Conservation (phyloP, 495 filamentous ascomycete genomes). For the Staphylotrichum tortipilum region DNA sequence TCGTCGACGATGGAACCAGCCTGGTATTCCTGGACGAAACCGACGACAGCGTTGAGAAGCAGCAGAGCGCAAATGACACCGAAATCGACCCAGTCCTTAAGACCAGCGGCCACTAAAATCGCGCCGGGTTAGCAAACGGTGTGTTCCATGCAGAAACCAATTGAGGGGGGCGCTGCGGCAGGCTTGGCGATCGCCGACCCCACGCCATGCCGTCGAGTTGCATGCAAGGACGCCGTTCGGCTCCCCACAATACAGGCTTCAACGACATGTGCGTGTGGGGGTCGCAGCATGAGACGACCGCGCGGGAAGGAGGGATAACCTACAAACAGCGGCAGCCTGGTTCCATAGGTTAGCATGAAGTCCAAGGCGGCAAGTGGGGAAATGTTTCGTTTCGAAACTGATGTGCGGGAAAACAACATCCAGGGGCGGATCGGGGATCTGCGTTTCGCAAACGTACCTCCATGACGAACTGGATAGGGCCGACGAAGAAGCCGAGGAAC, state of each 20-base stretch:
- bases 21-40: slow-evolving; percentile 83
- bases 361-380: slow-evolving; percentile 13
- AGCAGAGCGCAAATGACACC: slow-evolving; percentile 69
- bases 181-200: too few species aligned
- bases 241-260: neutral
- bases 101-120: slow-evolving; percentile 53
- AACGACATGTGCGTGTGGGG: neutral
- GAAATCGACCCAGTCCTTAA: slow-evolving; percentile 75
- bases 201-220: neutral
- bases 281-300: neutral
- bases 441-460: slow-evolving; percentile 51
- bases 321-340: slow-evolving; percentile 31
- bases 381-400: slow-evolving; percentile 23
- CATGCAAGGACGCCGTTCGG: neutral
- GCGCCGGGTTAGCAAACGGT: neutral
- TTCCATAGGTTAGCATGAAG: slow-evolving; percentile 16
- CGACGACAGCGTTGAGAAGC: slow-evolving; percentile 73
- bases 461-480: slow-evolving; percentile 93
- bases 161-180: neutral
- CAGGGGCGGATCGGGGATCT: slow-evolving; percentile 1
- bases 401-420: slow-evolving; percentile 9
- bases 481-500: slow-evolving; percentile 77
- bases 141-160: neutral
- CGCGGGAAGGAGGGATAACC: slow-evolving; percentile 5
- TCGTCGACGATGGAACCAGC: slow-evolving; percentile 88